Evolutionary conservation across 2,329 filamentous ascomycete species (phyloP).

Genomic region (Colletotrichum sansevieriae): DNA sequence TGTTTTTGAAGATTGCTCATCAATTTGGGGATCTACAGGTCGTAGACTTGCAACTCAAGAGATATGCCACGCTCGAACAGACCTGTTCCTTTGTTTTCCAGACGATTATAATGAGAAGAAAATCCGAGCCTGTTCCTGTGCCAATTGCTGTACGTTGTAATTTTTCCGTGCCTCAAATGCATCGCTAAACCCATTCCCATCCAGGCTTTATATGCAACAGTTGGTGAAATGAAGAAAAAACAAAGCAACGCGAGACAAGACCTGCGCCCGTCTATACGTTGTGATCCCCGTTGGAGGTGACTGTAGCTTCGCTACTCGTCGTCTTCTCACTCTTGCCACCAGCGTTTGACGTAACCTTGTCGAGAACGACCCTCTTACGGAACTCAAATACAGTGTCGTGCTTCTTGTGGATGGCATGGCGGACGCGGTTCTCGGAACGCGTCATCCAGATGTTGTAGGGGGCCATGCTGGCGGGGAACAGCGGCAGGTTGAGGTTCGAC

Average conservation of each 20-base stretch:
- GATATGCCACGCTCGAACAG: slow-evolving; percentile 33
- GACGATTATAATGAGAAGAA: slow-evolving; percentile 38
- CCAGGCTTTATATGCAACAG: slow-evolving; percentile 18
- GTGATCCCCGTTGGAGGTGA: slow-evolving; percentile 35
- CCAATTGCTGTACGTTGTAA: slow-evolving; percentile 17
- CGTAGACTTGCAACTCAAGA: slow-evolving; percentile 10
- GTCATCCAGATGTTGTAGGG: slow-evolving; percentile 55
- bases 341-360: slow-evolving; percentile 27
- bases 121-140: slow-evolving; percentile 30
- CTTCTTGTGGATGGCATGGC: slow-evolving; percentile 56
- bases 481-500: slow-evolving; percentile 60
- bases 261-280: slow-evolving; percentile 14
- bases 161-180: slow-evolving; percentile 38
- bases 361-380: slow-evolving; percentile 40
- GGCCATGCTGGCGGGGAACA: slow-evolving; percentile 66
- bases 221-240: slow-evolving; percentile 24
- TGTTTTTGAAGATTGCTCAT: slow-evolving; percentile 18
- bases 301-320: slow-evolving; percentile 34
- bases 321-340: slow-evolving; percentile 27
- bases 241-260: not conserved
- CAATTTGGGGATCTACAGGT: slow-evolving; percentile 28
- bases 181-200: slow-evolving; percentile 30
- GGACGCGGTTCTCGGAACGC: slow-evolving; percentile 56
- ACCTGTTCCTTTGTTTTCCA: slow-evolving; percentile 31
- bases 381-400: slow-evolving; percentile 46